Conservation (phyloP, 148 eudicot genomes). For the Oxyria digyna region DNA sequence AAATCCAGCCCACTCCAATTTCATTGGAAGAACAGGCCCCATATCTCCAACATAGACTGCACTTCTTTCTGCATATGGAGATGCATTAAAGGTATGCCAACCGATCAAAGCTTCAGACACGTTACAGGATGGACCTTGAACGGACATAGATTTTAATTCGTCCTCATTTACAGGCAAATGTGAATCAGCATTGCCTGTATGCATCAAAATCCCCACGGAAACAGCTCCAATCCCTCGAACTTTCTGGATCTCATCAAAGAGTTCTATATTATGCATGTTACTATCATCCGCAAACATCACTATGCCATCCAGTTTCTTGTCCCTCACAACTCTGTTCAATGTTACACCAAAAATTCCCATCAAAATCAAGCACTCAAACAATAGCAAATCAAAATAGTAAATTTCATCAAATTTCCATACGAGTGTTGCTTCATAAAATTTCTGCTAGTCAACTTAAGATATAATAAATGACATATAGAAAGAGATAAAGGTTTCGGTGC, state of each 20-base stretch:
- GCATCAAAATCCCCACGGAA: conserved; percentile 83
- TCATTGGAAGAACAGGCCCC: conserved; percentile 72
- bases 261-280: conserved; percentile 90
- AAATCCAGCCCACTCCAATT: conserved; percentile 92
- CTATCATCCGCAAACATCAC: conserved; percentile 97
- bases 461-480: background rate
- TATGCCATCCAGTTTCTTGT: conserved; percentile 67
- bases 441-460: background rate
- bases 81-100: conserved; percentile 69
- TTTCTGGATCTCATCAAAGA: conserved; percentile 87
- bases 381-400: background rate
- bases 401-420: background rate
- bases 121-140: conserved; percentile 97
- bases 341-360: conserved; percentile 5
- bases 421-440: background rate
- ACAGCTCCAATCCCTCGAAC: conserved; percentile 76
- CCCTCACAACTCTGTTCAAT: conserved; percentile 64
- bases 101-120: conserved; percentile 61
- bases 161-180: conserved; percentile 23
- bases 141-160: conserved; percentile 34
- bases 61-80: conserved; percentile 40
- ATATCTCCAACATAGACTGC: conserved; percentile 72
- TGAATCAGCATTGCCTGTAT: conserved; percentile 39
- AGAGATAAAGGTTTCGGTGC: too few relatives aligned
- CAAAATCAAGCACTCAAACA: conserved; percentile 10